Evolutionary conservation across 352 stramenopile genomes (phyloP), one percentile per base, ranked within the genome.

Genomic region (Pythium rishiriense): DNA sequence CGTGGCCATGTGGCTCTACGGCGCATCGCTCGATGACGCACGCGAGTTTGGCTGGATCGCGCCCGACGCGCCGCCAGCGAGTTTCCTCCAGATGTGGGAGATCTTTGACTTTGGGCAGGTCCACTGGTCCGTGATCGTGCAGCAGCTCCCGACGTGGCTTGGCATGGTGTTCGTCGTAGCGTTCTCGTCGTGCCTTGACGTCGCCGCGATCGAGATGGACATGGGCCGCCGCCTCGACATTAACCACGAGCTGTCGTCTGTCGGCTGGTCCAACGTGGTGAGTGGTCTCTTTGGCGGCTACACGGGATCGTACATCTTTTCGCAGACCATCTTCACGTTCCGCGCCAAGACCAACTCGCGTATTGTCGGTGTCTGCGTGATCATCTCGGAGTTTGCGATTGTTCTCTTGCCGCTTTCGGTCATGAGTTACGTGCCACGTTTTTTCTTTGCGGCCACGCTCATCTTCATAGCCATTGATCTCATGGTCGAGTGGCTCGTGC

Each of bases 241-340:
- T 78, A 97, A 99, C 75, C 79, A 97, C 64, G 96, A 99, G 69
- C 72, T 97, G 12, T 68, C 80, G 42, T 97, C 87, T 26, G 96
- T 99, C 14, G 97, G 97, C 4, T 94, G 98, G 69, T 98, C 89
- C 33, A 99, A 99, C 76, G 68, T 99, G 15, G 73, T 99, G 6
- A 98, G 87, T 50, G 97, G 97, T 0, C 21, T 99, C 35, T 86
- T 95, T 0, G 97, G 97, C 26, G 97, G 97, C 49, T 99, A 99
- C 79, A 99, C 97, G 12, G 97, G 97, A 9, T 98, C 87, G 25
- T 99, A 99, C 75, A 99, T 99, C 64, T 99, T 99, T 75, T 98
- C 84, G 31, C 97, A 99, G 81, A 99, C 95, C 21, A 98, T 99
- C 64, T 99, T 99, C 74, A 98, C 96, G 22, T 98, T 94, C 72